Base-by-base conservation (phyloP, 2,329 filamentous ascomycete species). In the Aspergillus sergii region DNA sequence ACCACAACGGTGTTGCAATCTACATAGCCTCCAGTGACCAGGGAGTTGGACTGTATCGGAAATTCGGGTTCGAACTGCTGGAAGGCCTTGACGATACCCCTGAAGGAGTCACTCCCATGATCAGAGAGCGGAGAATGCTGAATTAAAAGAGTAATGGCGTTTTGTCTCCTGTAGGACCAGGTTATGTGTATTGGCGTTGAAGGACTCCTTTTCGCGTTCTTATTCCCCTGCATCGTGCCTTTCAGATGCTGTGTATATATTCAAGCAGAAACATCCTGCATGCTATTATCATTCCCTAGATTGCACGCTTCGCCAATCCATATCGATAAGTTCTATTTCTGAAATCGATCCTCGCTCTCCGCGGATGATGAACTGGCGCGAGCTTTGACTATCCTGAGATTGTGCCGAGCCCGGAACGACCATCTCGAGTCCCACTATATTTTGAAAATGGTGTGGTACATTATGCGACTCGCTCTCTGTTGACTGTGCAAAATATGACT, bases 11-110 rank as follows among this genome's bases (percentile, higher is more conserved):
- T 7, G 46, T 60, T 2, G 30, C 61, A 9, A 50, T 63, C 2
- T 69, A 68, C 41, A 28, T 68, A 14, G 64, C 68, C 48, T 66
- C 67, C 8, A 64, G 54, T 36, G 16, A 58, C 2, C 51, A 58
- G 10, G 67, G 59, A 3, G 54, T 48, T 19, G 59, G 59, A 9
- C 28, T 69, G n/a, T 68, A 68, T 62, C 53, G 32, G 12, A 60
- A 57, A 41, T 63, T 61, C 36, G 66, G 66, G 4, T 69, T 69
- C 26, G 26, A 16, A 3, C 30, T 55, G 8, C n/a, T 55, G 12
- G 34, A 39, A 30, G 51, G 34, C 21, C 51, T 14, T 10, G 34
- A 55, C 11, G 51, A 41, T 19, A 55, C 34, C 7, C 51, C 51
- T 14, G 21, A 55, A 11, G 51, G 51, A 16, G 12, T 3, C 8